These are phyloP conservation scores for Lichtheimia corymbifera DNA, from an alignment of 371 early-diverging fungal genomes.

Conservation along the genomic window DNA sequence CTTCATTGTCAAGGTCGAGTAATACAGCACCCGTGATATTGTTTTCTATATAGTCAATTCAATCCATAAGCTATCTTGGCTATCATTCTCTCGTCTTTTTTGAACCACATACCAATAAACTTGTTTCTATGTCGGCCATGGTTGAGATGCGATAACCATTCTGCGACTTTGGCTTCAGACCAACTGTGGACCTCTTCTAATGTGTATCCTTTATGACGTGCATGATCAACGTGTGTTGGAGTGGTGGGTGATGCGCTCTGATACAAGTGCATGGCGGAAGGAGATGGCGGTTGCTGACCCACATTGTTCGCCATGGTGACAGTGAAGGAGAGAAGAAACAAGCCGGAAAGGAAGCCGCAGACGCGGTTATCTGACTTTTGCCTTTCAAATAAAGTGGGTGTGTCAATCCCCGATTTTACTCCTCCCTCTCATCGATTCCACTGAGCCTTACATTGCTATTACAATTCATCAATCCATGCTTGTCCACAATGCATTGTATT, in stretches of 20 bases:
- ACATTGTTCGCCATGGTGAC: conserved; percentile 2
- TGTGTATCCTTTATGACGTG: conserved; percentile 30
- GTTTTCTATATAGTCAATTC: conserved; percentile 47
- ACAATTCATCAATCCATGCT: too few relatives aligned
- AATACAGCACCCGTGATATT: conserved; percentile 80
- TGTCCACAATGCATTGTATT: too few relatives aligned
- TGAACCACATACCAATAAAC: conserved; percentile 57
- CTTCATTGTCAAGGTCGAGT: conserved; percentile 78
- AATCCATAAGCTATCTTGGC: neutral
- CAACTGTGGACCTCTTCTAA: conserved; percentile 63
- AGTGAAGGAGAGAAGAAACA: neutral
- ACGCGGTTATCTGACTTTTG: too few relatives aligned
- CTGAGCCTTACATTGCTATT: too few relatives aligned
- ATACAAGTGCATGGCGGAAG: conserved; percentile 16
- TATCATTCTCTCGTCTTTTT: neutral
- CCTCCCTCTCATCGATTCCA: too few relatives aligned
- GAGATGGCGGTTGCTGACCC: conserved; percentile 21
- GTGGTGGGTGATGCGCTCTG: conserved; percentile 39
- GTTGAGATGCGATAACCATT: conserved; percentile 76
- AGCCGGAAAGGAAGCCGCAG: too few relatives aligned
- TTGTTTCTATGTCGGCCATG: conserved; percentile 65
- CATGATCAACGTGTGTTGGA: conserved; percentile 44
- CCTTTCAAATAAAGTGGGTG: too few relatives aligned
- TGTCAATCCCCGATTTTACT: too few relatives aligned
- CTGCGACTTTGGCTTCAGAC: conserved; percentile 71